These are phyloP conservation scores for Eucalyptus marginata DNA, from an alignment of 345 rosid genomes.

Conservation along the genomic window DNA sequence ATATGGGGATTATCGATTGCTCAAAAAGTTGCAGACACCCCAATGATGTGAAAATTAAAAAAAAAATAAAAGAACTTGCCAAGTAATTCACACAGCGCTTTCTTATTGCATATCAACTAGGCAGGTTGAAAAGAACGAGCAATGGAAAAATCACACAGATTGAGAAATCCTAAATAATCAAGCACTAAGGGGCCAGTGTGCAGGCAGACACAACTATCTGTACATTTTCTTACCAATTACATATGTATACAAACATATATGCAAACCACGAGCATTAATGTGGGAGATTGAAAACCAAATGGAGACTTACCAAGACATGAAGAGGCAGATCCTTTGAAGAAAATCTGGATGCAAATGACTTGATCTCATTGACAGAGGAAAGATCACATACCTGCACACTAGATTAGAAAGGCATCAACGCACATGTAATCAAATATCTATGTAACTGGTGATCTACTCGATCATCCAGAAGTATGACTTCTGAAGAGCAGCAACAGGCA, in stretches of 20 bases:
- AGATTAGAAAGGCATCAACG: not conserved
- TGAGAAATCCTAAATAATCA: not conserved
- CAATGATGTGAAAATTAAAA: not conserved
- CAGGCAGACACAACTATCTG: not conserved
- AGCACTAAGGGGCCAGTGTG: not conserved
- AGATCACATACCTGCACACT: conserved; percentile 78
- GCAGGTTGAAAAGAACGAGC: not conserved
- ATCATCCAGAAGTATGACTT: not conserved
- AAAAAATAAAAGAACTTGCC: not conserved
- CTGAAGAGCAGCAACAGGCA: not conserved
- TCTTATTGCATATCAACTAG: not conserved
- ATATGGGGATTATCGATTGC: not conserved
- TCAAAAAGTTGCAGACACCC: not conserved
- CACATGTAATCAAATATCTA: not conserved
- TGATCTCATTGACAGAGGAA: conserved; percentile 58
- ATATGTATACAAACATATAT: not conserved
- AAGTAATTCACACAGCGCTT: not conserved
- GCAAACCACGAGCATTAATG: not conserved
- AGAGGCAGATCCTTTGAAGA: conserved; percentile 59
- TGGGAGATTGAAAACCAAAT: not conserved
- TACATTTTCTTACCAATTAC: not conserved
- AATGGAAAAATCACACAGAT: not conserved
- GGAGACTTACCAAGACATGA: conserved; percentile 51
- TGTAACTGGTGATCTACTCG: not conserved
- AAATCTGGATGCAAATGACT: conserved; percentile 69